Evolutionary conservation across 2,329 filamentous ascomycete species (phyloP).

Genomic region (Arthrinium puccinioides): DNA sequence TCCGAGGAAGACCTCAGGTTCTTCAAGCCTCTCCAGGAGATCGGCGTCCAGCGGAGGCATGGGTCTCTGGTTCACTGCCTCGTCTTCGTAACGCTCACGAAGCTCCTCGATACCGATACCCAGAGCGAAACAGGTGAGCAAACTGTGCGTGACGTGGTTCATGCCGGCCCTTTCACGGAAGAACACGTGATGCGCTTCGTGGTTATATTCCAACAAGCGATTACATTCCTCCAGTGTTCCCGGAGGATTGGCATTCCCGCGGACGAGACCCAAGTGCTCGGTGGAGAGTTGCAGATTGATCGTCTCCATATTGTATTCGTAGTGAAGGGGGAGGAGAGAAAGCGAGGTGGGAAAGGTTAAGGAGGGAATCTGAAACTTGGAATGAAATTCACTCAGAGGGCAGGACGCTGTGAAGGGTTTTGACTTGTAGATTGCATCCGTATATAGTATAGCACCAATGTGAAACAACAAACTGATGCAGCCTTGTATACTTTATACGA

Average conservation of each 20-base stretch:
- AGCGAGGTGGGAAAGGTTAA: too few relatives aligned
- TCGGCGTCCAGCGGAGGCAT: slow-evolving; percentile 13
- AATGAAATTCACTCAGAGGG: too few relatives aligned
- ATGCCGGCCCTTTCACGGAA: slow-evolving; percentile 17
- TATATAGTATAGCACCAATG: too few relatives aligned
- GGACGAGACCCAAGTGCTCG: neutral
- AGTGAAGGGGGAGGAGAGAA: too few relatives aligned
- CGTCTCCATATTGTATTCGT: too few relatives aligned
- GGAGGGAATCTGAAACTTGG: too few relatives aligned
- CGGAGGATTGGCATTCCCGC: neutral
- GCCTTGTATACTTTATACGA: too few relatives aligned
- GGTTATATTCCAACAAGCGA: slow-evolving; percentile 20
- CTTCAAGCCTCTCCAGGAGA: slow-evolving; percentile 10
- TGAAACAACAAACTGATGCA: too few relatives aligned
- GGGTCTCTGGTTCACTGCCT: slow-evolving; percentile 15
- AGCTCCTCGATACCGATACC: slow-evolving; percentile 18
- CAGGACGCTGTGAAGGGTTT: too few relatives aligned
- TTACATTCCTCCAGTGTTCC: slow-evolving; percentile 12
- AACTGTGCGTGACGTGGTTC: slow-evolving; percentile 24
- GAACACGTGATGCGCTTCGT: slow-evolving; percentile 22
- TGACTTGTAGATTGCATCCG: too few relatives aligned
- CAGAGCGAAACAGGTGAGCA: slow-evolving; percentile 21
- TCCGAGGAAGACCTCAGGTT: slow-evolving; percentile 14
- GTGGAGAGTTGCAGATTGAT: neutral
- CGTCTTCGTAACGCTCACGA: slow-evolving; percentile 18